These are phyloP conservation scores for Deakozyma indianensis DNA, from an alignment of 805 yeast genomes.

Conservation along the genomic window DNA sequence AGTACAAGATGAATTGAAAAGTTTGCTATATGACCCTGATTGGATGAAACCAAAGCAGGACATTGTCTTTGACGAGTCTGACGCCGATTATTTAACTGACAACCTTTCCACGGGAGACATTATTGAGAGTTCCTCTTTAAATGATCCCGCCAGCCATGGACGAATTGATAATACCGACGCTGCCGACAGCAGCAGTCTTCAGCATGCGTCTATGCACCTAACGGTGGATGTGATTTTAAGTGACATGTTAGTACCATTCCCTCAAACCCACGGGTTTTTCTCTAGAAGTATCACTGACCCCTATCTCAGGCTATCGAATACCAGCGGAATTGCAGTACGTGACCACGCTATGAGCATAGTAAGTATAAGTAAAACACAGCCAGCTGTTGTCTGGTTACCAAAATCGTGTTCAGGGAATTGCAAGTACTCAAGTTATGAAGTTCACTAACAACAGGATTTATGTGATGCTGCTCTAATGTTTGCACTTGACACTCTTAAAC, in stretches of 20 bases:
- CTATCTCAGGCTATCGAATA: constrained; percentile 83
- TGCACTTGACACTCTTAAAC: constrained; percentile 53
- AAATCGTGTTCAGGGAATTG: too few species aligned
- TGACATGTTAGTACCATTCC: constrained; percentile 63
- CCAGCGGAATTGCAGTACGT: constrained; percentile 64
- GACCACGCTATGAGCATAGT: constrained; percentile 77
- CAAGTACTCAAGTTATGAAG: neutral
- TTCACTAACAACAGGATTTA: constrained; percentile 34
- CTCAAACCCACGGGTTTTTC: constrained; percentile 37
- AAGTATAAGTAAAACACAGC: constrained; percentile 17
- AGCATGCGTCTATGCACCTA: too few species aligned
- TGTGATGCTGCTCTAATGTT: constrained; percentile 83
- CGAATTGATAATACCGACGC: too few species aligned
- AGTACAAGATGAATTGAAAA: constrained; percentile 21
- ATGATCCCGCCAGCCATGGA: too few species aligned
- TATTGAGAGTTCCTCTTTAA: too few species aligned
- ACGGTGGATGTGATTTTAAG: constrained; percentile 60
- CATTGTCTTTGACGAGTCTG: constrained; percentile 9
- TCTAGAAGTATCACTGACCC: constrained; percentile 62
- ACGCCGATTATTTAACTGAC: too few species aligned
- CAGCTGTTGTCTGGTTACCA: too few species aligned
- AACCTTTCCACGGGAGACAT: too few species aligned
- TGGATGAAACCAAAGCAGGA: constrained; percentile 13
- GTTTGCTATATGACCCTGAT: constrained; percentile 13
- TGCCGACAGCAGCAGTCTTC: too few species aligned